Evolutionary conservation across 2,329 filamentous ascomycete genomes (phyloP).

Genomic region (Metarhizium humberi): DNA sequence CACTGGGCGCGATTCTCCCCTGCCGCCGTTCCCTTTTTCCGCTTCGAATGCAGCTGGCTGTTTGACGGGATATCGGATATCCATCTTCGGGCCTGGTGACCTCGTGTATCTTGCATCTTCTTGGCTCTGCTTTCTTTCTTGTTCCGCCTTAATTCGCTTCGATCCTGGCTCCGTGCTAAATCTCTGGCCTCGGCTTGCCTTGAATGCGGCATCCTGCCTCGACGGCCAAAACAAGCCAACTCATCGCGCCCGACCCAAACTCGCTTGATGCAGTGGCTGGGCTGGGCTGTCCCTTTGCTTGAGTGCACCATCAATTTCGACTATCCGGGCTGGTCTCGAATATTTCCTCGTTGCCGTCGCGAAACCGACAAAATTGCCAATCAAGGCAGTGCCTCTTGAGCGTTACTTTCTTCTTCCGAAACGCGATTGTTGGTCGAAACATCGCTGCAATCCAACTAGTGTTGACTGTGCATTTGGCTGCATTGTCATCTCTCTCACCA

Average conservation of each 20-base stretch:
- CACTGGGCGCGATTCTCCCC: neutral
- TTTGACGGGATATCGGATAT: constrained; percentile 9
- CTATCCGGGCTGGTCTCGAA: constrained; percentile 41
- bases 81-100: constrained; percentile 8
- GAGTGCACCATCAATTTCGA: constrained; percentile 17
- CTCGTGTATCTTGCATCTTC: constrained; percentile 14
- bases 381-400: constrained; percentile 25
- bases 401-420: neutral
- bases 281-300: constrained; percentile 19
- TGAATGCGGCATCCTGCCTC: constrained; percentile 22
- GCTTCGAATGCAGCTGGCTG: constrained; percentile 13
- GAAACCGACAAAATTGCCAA: constrained; percentile 1
- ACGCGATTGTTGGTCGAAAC: neutral
- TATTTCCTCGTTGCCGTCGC: constrained; percentile 17
- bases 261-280: constrained; percentile 38
- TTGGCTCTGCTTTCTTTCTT: constrained; percentile 11
- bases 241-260: constrained; percentile 20
- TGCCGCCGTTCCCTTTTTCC: constrained; percentile 6
- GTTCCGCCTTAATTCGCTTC: constrained; percentile 1
- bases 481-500: neutral
- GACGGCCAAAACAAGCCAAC: constrained; percentile 24
- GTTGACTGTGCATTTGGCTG: neutral
- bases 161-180: neutral
- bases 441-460: neutral
- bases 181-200: constrained; percentile 17